Conservation (phyloP, 2,329 filamentous ascomycete genomes). For the Dothideomycetes sp. region DNA sequence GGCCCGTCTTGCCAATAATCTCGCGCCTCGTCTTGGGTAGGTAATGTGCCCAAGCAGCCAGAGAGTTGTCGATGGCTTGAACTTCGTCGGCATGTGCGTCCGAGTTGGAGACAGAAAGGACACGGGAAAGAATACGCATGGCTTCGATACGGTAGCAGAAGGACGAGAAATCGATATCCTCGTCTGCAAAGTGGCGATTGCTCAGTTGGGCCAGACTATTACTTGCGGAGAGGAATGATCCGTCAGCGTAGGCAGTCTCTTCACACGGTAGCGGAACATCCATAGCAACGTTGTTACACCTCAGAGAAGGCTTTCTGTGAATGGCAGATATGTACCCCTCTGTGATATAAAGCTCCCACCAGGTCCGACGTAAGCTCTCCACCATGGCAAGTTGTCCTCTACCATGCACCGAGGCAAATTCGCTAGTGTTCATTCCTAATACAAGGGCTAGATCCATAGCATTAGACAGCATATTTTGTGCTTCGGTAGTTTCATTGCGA, state of each 20-base stretch:
- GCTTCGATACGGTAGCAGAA: conserved; percentile 79
- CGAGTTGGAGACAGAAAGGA: conserved; percentile 45
- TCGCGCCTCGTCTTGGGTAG: conserved; percentile 64
- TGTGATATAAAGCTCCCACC: conserved; percentile 76
- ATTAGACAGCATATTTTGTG: conserved; percentile 56
- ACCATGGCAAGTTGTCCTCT: conserved; percentile 58
- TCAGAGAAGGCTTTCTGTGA: conserved; percentile 60
- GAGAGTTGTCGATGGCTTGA: conserved; percentile 49
- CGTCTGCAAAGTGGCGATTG: conserved; percentile 60
- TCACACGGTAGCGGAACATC: conserved; percentile 74
- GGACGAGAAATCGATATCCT: conserved; percentile 66
- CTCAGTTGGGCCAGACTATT: conserved; percentile 67
- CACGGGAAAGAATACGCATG: conserved; percentile 65
- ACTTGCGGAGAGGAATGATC: conserved; percentile 42
- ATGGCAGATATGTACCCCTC: conserved; percentile 80
- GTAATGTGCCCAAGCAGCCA: conserved; percentile 71
- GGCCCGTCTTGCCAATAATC: conserved; percentile 59
- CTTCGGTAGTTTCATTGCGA: conserved; percentile 59
- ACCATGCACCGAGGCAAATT: conserved; percentile 57
- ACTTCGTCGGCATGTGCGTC: conserved; percentile 35
- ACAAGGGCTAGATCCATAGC: conserved; percentile 65
- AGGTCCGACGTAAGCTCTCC: conserved; percentile 79
- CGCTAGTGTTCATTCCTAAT: conserved; percentile 62
- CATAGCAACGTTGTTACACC: conserved; percentile 55
- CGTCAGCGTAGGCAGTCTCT: conserved; percentile 55